These are phyloP conservation scores for Amniculicola lignicola DNA, from an alignment of 495 filamentous ascomycete species.

Conservation along the genomic window DNA sequence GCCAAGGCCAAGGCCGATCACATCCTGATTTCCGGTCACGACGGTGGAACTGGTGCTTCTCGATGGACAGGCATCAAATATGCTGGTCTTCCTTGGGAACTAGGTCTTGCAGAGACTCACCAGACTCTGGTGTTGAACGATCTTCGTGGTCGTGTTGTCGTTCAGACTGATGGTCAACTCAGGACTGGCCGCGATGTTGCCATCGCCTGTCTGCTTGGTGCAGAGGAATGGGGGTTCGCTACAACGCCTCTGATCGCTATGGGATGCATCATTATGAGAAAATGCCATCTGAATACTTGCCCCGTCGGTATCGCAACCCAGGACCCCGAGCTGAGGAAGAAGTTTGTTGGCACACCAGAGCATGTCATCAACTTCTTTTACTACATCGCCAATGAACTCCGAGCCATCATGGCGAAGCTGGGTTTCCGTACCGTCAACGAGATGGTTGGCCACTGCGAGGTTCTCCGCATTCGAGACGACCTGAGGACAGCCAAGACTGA, in stretches of 20 bases:
- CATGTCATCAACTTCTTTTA: conserved; percentile 99
- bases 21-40: conserved; percentile 95
- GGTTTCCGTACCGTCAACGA: conserved; percentile 96
- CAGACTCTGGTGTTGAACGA: conserved; percentile 99
- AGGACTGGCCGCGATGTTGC: conserved; percentile 93
- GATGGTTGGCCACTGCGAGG: conserved; percentile 94
- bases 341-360: conserved; percentile 91
- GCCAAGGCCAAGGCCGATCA: conserved; percentile 98
- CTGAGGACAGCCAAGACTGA: conserved; percentile 83
- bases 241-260: conserved; percentile 95
- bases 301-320: conserved; percentile 97
- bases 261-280: conserved; percentile 96
- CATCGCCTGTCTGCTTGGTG: conserved; percentile 92
- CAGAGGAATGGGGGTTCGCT: conserved; percentile 98
- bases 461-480: conserved; percentile 84
- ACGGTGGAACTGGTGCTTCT: conserved; percentile 96
- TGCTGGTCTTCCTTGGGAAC: conserved; percentile 95
- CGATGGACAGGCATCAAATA: conserved; percentile 99
- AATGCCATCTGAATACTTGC: conserved; percentile 75
- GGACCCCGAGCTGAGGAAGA: conserved; percentile 90
- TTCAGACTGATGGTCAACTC: conserved; percentile 96
- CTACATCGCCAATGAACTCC: conserved; percentile 95
- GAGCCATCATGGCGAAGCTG: conserved; percentile 96
- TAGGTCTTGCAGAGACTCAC: conserved; percentile 97
- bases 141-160: conserved; percentile 90